Evolutionary conservation across 192 early-diverging fungal species (phyloP).

Genomic region (Lobosporangium transversale): DNA sequence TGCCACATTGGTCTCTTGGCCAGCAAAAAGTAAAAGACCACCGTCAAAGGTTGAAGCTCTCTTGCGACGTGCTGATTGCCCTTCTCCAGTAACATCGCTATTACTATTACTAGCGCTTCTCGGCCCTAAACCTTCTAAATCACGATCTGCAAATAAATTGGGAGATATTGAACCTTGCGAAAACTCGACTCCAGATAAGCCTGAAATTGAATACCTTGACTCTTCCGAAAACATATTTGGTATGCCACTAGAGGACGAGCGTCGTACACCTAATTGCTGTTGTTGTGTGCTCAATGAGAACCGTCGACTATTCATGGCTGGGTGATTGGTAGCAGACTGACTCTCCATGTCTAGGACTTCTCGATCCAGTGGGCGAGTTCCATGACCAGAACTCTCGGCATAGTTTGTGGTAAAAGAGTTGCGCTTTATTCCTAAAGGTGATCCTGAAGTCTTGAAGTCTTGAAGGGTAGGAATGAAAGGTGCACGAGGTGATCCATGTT

Average conservation of each 20-base stretch:
- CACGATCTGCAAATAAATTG: not conserved
- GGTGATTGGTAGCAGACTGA: conserved; percentile 1
- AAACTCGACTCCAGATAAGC: conserved; percentile 15
- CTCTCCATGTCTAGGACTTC: not conserved
- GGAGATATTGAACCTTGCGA: conserved; percentile 24
- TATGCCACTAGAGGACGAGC: conserved; percentile 44
- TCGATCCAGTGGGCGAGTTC: not conserved
- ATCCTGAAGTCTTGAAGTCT: conserved; percentile 6
- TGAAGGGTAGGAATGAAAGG: conserved; percentile 24
- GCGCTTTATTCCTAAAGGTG: conserved; percentile 5
- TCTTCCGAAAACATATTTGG: conserved; percentile 25
- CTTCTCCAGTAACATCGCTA: not conserved
- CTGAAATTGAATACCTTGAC: conserved; percentile 6
- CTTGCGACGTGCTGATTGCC: conserved; percentile 18
- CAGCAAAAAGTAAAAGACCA: conserved; percentile 25
- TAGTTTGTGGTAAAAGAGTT: conserved; percentile 4
- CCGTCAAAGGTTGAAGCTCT: conserved; percentile 52
- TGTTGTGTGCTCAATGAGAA: conserved; percentile 5
- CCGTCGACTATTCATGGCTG: conserved; percentile 11
- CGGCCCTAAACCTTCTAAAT: not conserved
- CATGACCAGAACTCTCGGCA: not conserved
- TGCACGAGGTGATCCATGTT: conserved; percentile 33
- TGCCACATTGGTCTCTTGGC: not conserved
- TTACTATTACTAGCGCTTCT: not conserved
- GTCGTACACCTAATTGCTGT: conserved; percentile 27